phyloP scores from a whole-genome alignment of 129 eudicot species.

The Gnaphalium uliginosum region DNA sequence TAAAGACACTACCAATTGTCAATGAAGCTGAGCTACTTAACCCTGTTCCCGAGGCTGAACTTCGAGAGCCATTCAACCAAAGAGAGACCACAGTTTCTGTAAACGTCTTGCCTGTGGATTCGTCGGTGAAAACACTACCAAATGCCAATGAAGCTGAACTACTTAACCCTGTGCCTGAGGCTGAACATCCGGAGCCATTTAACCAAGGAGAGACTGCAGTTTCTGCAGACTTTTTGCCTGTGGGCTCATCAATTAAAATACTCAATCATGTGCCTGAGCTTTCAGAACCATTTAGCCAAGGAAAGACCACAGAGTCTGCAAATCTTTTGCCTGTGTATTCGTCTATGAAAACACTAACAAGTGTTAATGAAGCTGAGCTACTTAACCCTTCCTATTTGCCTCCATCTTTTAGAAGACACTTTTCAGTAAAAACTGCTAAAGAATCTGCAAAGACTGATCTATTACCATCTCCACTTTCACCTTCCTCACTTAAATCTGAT shows the following conservation, averaged over 20 bases:
- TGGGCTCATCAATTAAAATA: conserved; percentile 25
- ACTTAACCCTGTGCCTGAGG: conserved; percentile 52
- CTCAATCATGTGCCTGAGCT: too few relatives aligned
- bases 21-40: conserved; percentile 14
- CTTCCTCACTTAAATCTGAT: conserved; percentile 27
- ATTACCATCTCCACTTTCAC: conserved; percentile 22
- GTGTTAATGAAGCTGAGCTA: conserved; percentile 32
- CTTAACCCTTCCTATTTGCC: conserved; percentile 47
- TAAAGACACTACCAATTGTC: conserved; percentile 4
- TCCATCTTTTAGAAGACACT: conserved; percentile 46
- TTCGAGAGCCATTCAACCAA: conserved; percentile 61
- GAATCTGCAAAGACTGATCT: conserved; percentile 32
- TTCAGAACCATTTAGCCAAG: too few relatives aligned
- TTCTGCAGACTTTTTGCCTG: conserved; percentile 20
- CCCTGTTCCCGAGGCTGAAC: conserved; percentile 63
- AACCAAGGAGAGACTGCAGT: conserved; percentile 27
- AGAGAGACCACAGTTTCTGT: conserved; percentile 18
- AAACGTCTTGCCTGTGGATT: conserved; percentile 26
- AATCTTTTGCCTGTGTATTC: neutral
- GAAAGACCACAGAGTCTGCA: too few relatives aligned
- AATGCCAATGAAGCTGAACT: conserved; percentile 12
- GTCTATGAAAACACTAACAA: conserved; percentile 16
- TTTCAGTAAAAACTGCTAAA: conserved; percentile 34
- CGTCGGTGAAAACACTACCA: conserved; percentile 16
- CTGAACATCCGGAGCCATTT: conserved; percentile 58